phyloP scores from a whole-genome alignment of 1,284 basidiomycete species.

The Hypsizygus ulmarius region DNA sequence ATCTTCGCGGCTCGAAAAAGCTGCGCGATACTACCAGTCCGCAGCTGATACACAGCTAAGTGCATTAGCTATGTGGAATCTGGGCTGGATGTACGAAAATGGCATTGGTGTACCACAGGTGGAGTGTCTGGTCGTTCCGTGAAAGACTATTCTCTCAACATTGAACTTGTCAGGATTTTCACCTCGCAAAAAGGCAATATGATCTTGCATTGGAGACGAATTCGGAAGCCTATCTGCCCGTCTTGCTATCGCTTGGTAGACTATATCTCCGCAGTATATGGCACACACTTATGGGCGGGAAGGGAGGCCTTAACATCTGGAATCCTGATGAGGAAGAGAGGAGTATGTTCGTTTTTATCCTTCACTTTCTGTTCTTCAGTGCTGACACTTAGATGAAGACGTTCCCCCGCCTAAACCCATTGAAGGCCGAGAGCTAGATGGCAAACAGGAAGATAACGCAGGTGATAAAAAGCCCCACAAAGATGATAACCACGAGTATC shows the following conservation, averaged over 20 bases:
- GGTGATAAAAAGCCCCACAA: conserved; percentile 23
- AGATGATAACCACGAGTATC: conserved; percentile 26
- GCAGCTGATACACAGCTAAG: conserved; percentile 89
- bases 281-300: conserved; percentile 72
- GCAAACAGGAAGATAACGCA: conserved; percentile 23
- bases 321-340: conserved; percentile 48
- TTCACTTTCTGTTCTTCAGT: background rate
- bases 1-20: conserved; percentile 73
- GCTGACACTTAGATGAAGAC: conserved; percentile 4
- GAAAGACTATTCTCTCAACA: background rate
- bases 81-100: conserved; percentile 99
- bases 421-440: conserved; percentile 36
- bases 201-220: conserved; percentile 88
- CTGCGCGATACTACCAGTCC: conserved; percentile 90
- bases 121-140: conserved; percentile 16
- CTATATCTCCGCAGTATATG: conserved; percentile 84
- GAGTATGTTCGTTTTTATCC: conserved; percentile 33
- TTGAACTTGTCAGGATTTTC: conserved; percentile 69
- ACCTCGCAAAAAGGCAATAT: conserved; percentile 95
- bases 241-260: conserved; percentile 78
- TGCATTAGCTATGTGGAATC: conserved; percentile 96
- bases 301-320: conserved; percentile 68
- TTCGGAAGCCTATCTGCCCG: conserved; percentile 85
- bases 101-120: conserved; percentile 88
- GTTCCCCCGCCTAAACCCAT: conserved; percentile 2